These are phyloP conservation scores for Spatholobus suberectus DNA, from an alignment of 306 rosid species.

Conservation along the genomic window DNA sequence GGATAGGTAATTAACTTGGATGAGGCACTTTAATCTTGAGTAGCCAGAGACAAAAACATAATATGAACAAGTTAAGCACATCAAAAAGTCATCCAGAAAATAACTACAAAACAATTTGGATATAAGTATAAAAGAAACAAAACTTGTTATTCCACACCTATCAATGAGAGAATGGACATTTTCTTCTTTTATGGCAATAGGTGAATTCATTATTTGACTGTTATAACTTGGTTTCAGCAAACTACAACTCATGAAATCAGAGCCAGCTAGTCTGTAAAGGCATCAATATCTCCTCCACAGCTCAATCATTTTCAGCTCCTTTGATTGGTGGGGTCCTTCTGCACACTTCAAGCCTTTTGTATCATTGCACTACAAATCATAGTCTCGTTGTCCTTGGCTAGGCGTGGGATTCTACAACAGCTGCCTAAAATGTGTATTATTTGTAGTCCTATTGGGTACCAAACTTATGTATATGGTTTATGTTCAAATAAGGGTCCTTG, in stretches of 20 bases:
- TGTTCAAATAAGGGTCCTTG: too few relatives aligned
- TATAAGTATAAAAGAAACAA: slow-evolving; percentile 10
- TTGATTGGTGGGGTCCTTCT: too few relatives aligned
- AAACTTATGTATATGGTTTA: too few relatives aligned
- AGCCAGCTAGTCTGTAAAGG: slow-evolving; percentile 75
- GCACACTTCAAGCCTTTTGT: too few relatives aligned
- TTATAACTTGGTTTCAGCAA: slow-evolving; percentile 51
- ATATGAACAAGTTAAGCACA: slow-evolving; percentile 25
- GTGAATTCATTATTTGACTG: slow-evolving; percentile 44
- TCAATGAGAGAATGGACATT: slow-evolving; percentile 74
- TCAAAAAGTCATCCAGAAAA: slow-evolving; percentile 20
- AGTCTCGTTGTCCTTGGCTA: too few relatives aligned
- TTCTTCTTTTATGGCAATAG: slow-evolving; percentile 43
- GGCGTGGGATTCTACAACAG: too few relatives aligned
- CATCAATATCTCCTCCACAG: slow-evolving; percentile 96
- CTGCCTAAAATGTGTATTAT: too few relatives aligned
- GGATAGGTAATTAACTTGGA: slow-evolving; percentile 85
- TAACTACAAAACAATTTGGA: not conserved
- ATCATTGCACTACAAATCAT: too few relatives aligned
- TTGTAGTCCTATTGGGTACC: too few relatives aligned
- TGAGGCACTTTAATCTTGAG: slow-evolving; percentile 87
- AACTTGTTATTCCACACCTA: slow-evolving; percentile 95
- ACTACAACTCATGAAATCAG: slow-evolving; percentile 65
- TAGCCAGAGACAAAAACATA: slow-evolving; percentile 19
- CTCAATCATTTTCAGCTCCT: too few relatives aligned